These are phyloP conservation scores for Pisolithus tinctorius DNA, from an alignment of 768 basidiomycete genomes.

Conservation along the genomic window DNA sequence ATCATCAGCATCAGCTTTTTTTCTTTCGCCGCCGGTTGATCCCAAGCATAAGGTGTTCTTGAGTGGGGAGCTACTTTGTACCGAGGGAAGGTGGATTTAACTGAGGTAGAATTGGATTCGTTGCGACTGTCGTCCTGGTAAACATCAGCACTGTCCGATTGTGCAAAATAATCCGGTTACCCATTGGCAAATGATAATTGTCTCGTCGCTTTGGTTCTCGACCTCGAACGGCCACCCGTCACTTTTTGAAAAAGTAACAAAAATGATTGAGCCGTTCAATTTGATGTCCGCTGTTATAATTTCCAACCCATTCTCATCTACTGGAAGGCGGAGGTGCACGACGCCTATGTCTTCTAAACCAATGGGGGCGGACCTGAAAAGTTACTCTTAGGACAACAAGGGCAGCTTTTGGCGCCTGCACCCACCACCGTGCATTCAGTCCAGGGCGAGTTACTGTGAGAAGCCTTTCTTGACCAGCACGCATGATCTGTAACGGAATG, in stretches of 20 bases:
- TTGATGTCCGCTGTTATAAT: constrained; percentile 73
- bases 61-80: constrained; percentile 58
- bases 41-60: constrained; percentile 80
- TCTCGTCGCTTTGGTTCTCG: constrained; percentile 80
- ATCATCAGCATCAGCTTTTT: constrained; percentile 70
- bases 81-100: constrained; percentile 30
- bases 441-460: constrained; percentile 86
- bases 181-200: constrained; percentile 65
- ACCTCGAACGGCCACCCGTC: constrained; percentile 86
- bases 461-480: constrained; percentile 61
- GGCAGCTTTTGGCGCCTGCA: neutral
- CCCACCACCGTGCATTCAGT: constrained; percentile 74
- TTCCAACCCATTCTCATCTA: constrained; percentile 32
- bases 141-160: neutral
- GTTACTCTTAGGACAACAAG: neutral
- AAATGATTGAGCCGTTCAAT: constrained; percentile 84
- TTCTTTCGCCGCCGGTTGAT: constrained; percentile 75
- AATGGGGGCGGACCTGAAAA: constrained; percentile 80
- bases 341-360: constrained; percentile 88
- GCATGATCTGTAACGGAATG: constrained; percentile 59
- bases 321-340: constrained; percentile 64
- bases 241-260: constrained; percentile 60
- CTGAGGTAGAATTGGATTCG: constrained; percentile 23
- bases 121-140: constrained; percentile 41
- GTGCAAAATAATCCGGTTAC: constrained; percentile 32